A percentile compares a stretch with the other conserved stretches of the same genome.
Conservation (phyloP, 2,329 filamentous ascomycete genomes). For the Neofusicoccum ribis region DNA sequence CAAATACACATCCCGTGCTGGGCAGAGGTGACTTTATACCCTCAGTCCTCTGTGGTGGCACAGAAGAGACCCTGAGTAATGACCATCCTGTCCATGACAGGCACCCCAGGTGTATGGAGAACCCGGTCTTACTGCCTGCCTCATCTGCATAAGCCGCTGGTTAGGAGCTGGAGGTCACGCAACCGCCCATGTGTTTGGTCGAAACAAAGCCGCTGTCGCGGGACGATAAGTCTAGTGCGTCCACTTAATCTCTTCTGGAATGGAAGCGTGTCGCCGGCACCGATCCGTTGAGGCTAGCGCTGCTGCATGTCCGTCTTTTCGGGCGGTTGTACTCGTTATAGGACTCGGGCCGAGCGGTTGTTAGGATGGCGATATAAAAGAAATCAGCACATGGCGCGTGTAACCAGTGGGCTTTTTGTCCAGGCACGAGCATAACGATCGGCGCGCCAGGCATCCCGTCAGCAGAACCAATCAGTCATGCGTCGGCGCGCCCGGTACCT, state of each 20-base stretch:
- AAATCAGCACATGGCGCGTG: neutral
- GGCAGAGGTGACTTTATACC: conserved; percentile 2
- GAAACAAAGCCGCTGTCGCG: neutral
- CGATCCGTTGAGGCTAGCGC: neutral
- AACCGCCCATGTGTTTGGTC: neutral
- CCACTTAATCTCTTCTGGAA: neutral
- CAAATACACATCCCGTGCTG: neutral
- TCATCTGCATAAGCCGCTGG: neutral
- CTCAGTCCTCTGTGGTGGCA: neutral
- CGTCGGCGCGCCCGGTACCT: neutral
- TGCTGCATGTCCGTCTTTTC: neutral
- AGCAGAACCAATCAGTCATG: neutral
- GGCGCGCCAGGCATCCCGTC: conserved; percentile 1
- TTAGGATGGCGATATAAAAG: neutral
- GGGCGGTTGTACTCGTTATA: neutral
- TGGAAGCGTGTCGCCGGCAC: neutral
- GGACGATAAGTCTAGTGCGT: neutral
- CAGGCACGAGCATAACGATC: neutral
- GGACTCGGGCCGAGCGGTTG: neutral
- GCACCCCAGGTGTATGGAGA: neutral
- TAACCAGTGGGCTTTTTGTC: neutral
- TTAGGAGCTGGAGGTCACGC: neutral
- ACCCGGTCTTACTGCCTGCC: conserved; percentile 1
- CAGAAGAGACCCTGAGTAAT: neutral
- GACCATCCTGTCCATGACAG: neutral